Evolutionary conservation across 352 stramenopile species (phyloP), one percentile per base, ranked within the genome.

Genomic region (Globisporangium nagaii): DNA sequence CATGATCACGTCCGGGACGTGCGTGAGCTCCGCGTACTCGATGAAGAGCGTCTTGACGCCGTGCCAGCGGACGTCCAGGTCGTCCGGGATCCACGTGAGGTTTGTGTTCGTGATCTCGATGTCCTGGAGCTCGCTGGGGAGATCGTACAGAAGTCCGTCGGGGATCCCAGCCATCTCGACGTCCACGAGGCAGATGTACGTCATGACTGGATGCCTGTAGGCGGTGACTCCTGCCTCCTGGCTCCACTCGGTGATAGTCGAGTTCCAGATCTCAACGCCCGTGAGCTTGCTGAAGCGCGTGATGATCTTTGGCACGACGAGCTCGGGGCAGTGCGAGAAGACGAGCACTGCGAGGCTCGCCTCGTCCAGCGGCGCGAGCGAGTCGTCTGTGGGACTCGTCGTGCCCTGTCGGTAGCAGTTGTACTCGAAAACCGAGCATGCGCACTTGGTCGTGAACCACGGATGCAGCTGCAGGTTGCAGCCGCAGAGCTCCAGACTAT

Each of bases 221-320:
- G n/a, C 10, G 0, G 37, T 63, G n/a, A 71, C 19, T 4, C 46
- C 50, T 10, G 60, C 56, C 3, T 59, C 42, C 11, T 27, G 17
- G 1, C 7, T 36, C 63, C 63, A 75, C 12, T 32, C 20, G 0
- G 37, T 17, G 19, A 75, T 52, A 13, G 30, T 56, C 3, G 52
- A 60, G n/a, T 62, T 65, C 60, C 56, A 70, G 25, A 75, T 44
- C 22, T 72, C 57, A n/a, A 75, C 30, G 0, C 60, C 63, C 3
- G 61, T 30, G 9, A 75, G 53, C 9, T 46, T 57, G 17, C 6
- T 22, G 24, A 75, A 67, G 7, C 24, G 24, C 20, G 30, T 40
- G 35, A 75, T 58, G 15, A 36, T 19, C 11, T 19, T 31, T 1
- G 63, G 55, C 22, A 72, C 53, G 0, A 42, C 45, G 5, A 75